Percentiles rank a stretch among this genome's conserved stretches.
These are phyloP conservation scores for Mycena amicta DNA, from an alignment of 768 basidiomycete genomes.

Conservation along the genomic window DNA sequence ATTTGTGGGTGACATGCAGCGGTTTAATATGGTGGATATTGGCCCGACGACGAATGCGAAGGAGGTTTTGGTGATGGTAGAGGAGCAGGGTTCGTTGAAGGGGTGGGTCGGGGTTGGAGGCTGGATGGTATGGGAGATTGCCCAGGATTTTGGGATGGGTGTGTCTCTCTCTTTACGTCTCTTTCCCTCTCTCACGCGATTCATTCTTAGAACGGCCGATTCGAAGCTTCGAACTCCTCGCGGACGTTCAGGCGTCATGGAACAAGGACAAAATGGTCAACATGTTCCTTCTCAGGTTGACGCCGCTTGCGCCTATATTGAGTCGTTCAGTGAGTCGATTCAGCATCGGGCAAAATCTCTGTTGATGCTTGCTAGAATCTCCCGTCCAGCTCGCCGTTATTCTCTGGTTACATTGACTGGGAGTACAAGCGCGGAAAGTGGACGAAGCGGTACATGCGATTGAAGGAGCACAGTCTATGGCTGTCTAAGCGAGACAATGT, in stretches of 20 bases:
- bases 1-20: constrained; percentile 77
- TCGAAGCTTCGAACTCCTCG: constrained; percentile 81
- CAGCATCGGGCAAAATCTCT: too few relatives aligned
- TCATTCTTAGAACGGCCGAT: constrained; percentile 86
- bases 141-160: constrained; percentile 92
- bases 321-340: constrained; percentile 61
- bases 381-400: constrained; percentile 49
- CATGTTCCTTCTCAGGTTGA: constrained; percentile 76
- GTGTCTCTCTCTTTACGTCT: constrained; percentile 44
- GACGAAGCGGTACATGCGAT: constrained; percentile 88
- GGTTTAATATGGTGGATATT: constrained; percentile 76
- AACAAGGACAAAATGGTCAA: constrained; percentile 82
- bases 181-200: constrained; percentile 19
- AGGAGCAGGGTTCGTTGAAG: constrained; percentile 66
- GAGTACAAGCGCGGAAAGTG: constrained; percentile 93
- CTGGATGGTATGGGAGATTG: constrained; percentile 91
- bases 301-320: constrained; percentile 62
- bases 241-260: constrained; percentile 85
- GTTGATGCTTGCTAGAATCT: constrained; percentile 31
- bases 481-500: constrained; percentile 90
- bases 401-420: constrained; percentile 78
- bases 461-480: constrained; percentile 85
- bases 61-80: constrained; percentile 70
- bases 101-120: constrained; percentile 58
- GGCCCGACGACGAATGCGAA: constrained; percentile 66